These are phyloP conservation scores for Inga leiocalycina DNA, from an alignment of 306 rosid genomes.

Conservation along the genomic window DNA sequence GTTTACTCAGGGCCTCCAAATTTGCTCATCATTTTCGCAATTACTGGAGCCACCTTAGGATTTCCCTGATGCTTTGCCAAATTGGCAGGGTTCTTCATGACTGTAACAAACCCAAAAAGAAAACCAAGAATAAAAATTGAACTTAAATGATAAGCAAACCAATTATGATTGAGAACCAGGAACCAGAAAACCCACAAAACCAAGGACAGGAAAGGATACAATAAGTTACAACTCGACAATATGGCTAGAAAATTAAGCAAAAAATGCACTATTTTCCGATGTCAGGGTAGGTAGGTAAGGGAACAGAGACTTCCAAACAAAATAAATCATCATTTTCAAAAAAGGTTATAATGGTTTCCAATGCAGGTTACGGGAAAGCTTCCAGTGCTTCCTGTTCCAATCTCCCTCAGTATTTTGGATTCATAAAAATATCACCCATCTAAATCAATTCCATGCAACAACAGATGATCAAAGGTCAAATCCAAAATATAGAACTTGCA, in stretches of 20 bases:
- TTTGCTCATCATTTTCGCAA: slow-evolving; percentile 91
- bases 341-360: not conserved
- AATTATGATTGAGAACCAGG: not conserved
- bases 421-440: not conserved
- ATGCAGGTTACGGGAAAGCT: not conserved
- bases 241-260: not conserved
- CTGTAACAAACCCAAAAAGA: slow-evolving; percentile 46
- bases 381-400: not conserved
- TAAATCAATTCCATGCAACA: slow-evolving; percentile 23
- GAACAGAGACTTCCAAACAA: not conserved
- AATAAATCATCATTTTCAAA: not conserved
- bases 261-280: not conserved
- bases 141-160: not conserved
- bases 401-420: not conserved
- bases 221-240: not conserved
- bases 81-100: slow-evolving; percentile 91
- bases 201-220: not conserved
- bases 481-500: not conserved
- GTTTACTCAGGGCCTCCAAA: slow-evolving; percentile 66
- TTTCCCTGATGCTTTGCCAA: slow-evolving; percentile 85
- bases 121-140: not conserved
- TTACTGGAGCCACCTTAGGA: slow-evolving; percentile 90
- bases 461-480: not conserved
- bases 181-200: not conserved
- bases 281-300: not conserved